phyloP scores from a whole-genome alignment of 139 green algal genomes.

The Spirogloea muscicola region DNA sequence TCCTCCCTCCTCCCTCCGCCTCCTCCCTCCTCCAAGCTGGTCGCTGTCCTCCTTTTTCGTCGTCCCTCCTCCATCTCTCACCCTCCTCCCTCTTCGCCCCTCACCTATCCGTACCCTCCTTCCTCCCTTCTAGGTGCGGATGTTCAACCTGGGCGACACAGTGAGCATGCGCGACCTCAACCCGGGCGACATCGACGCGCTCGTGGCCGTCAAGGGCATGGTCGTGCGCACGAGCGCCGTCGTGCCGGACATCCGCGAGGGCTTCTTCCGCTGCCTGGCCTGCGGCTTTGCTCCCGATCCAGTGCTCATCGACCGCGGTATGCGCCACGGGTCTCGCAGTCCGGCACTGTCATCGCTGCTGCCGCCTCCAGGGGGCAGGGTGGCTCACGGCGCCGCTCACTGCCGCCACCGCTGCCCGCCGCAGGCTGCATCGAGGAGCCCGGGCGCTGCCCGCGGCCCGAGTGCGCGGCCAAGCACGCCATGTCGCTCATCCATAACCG shows the following conservation, averaged over 20 bases:
- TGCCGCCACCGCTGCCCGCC: not conserved
- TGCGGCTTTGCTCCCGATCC: conserved; percentile 43
- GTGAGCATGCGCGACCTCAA: conserved; percentile 91
- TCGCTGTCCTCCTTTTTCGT: not conserved
- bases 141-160: conserved; percentile 81
- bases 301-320: conserved; percentile 34
- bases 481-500: conserved; percentile 80
- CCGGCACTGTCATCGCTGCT: not conserved
- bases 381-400: not conserved
- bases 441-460: conserved; percentile 52
- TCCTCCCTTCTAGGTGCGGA: conserved; percentile 68
- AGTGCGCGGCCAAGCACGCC: conserved; percentile 57
- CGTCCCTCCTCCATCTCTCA: not conserved
- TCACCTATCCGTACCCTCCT: not conserved
- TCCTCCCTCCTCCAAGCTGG: no score
- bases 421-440: conserved; percentile 76
- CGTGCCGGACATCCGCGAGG: conserved; percentile 84
- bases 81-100: not conserved
- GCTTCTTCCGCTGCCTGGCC: conserved; percentile 55
- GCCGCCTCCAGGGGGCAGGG: not conserved
- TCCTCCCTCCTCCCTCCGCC: not conserved
- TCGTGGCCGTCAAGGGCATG: conserved; percentile 92
- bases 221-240: conserved; percentile 81
- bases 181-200: conserved; percentile 55
- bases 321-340: not conserved